Base-by-base conservation (phyloP, 1,284 basidiomycete genomes). In the Trametes hirsuta region DNA sequence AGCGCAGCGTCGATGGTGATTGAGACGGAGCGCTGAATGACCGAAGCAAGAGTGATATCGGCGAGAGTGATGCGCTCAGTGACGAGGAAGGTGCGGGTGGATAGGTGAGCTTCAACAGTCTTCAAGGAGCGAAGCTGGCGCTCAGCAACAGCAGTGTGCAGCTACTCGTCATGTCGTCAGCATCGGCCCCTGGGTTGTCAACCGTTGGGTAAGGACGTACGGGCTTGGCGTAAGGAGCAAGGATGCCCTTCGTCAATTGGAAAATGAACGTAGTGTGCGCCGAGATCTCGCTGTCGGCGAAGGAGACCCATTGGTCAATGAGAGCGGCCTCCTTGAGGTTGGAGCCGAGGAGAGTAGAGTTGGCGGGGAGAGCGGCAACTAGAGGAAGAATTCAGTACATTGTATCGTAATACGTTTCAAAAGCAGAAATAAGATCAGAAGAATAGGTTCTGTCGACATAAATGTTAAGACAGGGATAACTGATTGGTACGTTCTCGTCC, bases 51-150 rank as follows among this genome's bases (percentile, higher is more conserved):
- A 68, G 79, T 77, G 76, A 98, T 77, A 73, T 99, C 97, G 66
- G 95, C 97, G 54, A 97, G 83, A 62, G 95, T 94, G 82, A 98
- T 89, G 70, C 96, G 93, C 76, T 98, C 94, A 70, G 90, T 90
- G 58, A 95, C 95, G 70, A 98, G 84, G 86, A 90, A 98, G 55
- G 97, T 99, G 72, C 86, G 87, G 63, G 85, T 82, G 59, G 83
- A 75, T 71, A 98, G 87, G 79, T 92, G 83, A 52, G 80, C 76
- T 72, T 98, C 86, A 65, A 98, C 81, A 66, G 84, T 86, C 55
- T 77, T 79, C 53, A 94, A 80, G 25, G 82, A 75, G 60, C 84
- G 85, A 44, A 75, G 68, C 64, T 84, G 79, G 49, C 80, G 81
- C 53, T 91, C 87, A 25, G 77, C 69, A 61, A 85, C 70, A 50